Conservation (phyloP, 441 rosid genomes). For the Adansonia rubrostipa region DNA sequence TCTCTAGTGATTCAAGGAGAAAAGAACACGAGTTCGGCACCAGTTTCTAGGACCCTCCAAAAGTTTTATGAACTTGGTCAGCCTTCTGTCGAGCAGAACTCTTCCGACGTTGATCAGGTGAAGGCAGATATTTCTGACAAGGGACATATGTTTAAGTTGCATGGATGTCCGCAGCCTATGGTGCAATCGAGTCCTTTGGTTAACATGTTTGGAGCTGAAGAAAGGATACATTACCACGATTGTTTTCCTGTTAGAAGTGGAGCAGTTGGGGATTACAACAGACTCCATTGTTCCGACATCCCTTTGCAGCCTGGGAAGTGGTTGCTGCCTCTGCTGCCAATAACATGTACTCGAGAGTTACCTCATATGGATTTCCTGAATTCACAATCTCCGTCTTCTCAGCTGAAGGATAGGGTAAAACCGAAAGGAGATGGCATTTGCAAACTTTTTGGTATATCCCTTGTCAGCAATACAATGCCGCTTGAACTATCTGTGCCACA, state of each 20-base stretch:
- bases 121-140: conserved; percentile 17
- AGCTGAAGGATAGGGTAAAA: conserved; percentile 38
- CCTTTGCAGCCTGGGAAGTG: conserved; percentile 59
- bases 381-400: background rate
- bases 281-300: conserved; percentile 44
- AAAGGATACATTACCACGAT: conserved; percentile 27
- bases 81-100: conserved; percentile 27
- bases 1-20: background rate
- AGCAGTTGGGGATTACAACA: conserved; percentile 45
- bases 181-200: conserved; percentile 59
- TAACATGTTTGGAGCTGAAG: conserved; percentile 48
- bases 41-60: background rate
- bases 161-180: conserved; percentile 50
- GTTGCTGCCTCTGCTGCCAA: conserved; percentile 55
- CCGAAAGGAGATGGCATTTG: conserved; percentile 53
- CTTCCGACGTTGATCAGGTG: conserved; percentile 21
- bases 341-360: conserved; percentile 25
- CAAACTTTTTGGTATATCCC: conserved; percentile 82
- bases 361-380: background rate
- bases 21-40: background rate
- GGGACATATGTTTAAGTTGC: conserved; percentile 31
- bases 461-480: conserved; percentile 43
- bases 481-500: conserved; percentile 37
- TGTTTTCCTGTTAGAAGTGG: conserved; percentile 38
- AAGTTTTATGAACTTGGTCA: conserved; percentile 19